Conservation (phyloP, 2,329 filamentous ascomycete species). For the Fusarium foetens region DNA sequence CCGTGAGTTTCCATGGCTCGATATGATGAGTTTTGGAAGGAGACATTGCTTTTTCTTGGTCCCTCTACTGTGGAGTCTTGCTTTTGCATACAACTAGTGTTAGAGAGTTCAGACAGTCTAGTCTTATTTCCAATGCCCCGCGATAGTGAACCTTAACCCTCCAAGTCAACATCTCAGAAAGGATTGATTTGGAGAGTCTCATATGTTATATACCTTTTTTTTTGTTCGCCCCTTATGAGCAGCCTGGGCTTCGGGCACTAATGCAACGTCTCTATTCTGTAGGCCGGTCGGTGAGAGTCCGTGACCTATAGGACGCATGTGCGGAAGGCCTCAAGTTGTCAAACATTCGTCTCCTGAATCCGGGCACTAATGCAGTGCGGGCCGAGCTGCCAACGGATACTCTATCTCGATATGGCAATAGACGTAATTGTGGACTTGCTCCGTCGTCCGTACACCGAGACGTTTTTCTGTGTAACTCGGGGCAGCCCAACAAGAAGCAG, state of each 20-base stretch:
- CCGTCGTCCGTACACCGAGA: conserved; percentile 2
- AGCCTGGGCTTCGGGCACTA: background rate
- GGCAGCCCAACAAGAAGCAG: conserved; percentile 11
- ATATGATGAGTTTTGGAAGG: conserved; percentile 17
- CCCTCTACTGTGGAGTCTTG: background rate
- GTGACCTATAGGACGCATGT: conserved; percentile 16
- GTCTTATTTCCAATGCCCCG: conserved; percentile 1
- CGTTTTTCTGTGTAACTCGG: conserved; percentile 18
- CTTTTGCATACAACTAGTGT: background rate
- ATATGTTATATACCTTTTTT: background rate
- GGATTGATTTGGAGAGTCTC: background rate
- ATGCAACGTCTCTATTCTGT: conserved; percentile 15
- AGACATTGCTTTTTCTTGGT: conserved; percentile 14
- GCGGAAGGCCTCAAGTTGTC: conserved; percentile 16
- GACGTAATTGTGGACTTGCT: background rate
- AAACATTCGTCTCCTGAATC: background rate
- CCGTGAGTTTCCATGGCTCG: conserved; percentile 50
- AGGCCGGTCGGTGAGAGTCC: conserved; percentile 14
- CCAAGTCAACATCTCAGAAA: background rate
- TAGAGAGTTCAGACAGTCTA: background rate
- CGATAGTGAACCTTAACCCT: background rate
- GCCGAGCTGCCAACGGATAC: conserved; percentile 28
- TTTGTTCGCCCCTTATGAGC: background rate
- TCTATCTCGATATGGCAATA: conserved; percentile 11
- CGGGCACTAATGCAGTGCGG: conserved; percentile 31